phyloP scores from a whole-genome alignment of 306 rosid genomes.

The Calophaca sinica region DNA sequence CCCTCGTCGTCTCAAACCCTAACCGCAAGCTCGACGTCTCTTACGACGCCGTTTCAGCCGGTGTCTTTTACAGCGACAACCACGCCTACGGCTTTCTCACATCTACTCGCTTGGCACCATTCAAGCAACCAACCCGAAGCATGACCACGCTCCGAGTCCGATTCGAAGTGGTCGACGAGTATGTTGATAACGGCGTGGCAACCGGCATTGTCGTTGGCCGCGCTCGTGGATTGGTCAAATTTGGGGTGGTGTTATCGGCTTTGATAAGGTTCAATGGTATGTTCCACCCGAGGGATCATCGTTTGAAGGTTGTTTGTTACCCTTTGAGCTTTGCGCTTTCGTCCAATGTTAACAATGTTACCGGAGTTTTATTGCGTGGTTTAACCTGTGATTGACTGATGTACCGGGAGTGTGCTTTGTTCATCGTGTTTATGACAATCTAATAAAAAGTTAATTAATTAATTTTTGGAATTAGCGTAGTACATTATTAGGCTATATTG shows the following conservation, averaged over 20 bases:
- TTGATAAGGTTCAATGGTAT: not conserved
- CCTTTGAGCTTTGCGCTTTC: slow-evolving; percentile 4
- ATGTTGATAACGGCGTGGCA: not conserved
- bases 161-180: not conserved
- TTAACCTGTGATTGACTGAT: not conserved
- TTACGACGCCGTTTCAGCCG: not conserved
- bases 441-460: no score
- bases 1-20: not conserved
- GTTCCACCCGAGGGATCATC: not conserved
- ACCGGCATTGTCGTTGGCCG: not conserved
- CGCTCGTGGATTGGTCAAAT: not conserved
- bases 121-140: not conserved
- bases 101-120: not conserved
- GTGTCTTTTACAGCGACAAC: not conserved
- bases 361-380: not conserved
- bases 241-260: not conserved
- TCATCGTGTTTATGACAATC: no score
- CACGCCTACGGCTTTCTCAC: not conserved
- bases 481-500: no score
- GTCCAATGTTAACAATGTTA: not conserved
- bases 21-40: not conserved
- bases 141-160: not conserved
- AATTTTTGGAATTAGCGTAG: no score
- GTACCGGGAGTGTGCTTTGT: no score
- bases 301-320: not conserved